These are phyloP conservation scores for Talaromyces nanjingensis DNA, from an alignment of 495 filamentous ascomycete species.

Conservation along the genomic window DNA sequence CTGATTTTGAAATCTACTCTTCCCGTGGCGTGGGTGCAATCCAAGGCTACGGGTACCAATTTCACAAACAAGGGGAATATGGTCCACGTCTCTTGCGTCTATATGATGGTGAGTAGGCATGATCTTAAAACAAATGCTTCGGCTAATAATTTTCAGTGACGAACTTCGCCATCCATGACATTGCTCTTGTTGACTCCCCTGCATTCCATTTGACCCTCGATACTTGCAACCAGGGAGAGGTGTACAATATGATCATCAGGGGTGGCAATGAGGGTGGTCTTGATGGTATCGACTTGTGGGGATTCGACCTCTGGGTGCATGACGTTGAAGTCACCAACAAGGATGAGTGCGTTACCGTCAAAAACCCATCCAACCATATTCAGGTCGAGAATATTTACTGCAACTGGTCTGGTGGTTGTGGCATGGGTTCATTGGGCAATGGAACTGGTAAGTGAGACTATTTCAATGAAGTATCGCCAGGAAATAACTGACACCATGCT, in stretches of 20 bases:
- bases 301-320: constrained; percentile 38
- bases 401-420: constrained; percentile 39
- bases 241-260: constrained; percentile 38
- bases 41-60: constrained; percentile 26
- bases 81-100: constrained; percentile 26
- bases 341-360: constrained; percentile 42
- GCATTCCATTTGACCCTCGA: constrained; percentile 29
- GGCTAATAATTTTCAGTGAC: constrained; percentile 6
- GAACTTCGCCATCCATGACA: constrained; percentile 33
- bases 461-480: constrained; percentile 22
- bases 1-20: constrained; percentile 23
- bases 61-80: constrained; percentile 19
- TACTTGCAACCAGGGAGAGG: constrained; percentile 29
- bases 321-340: constrained; percentile 41
- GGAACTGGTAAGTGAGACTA: constrained; percentile 23
- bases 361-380: constrained; percentile 35
- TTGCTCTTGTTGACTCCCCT: constrained; percentile 26
- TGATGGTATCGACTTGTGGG: constrained; percentile 38
- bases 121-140: not conserved
- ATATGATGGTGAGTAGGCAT: constrained; percentile 21
- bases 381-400: constrained; percentile 44
- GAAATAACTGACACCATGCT: constrained; percentile 32
- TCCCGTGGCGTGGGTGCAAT: constrained; percentile 20
- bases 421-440: constrained; percentile 38
- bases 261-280: constrained; percentile 34